Evolutionary conservation across 2,329 filamentous ascomycete species (phyloP), one percentile per base, ranked within the genome.

Genomic region (Purpureocillium takamizusanense): DNA sequence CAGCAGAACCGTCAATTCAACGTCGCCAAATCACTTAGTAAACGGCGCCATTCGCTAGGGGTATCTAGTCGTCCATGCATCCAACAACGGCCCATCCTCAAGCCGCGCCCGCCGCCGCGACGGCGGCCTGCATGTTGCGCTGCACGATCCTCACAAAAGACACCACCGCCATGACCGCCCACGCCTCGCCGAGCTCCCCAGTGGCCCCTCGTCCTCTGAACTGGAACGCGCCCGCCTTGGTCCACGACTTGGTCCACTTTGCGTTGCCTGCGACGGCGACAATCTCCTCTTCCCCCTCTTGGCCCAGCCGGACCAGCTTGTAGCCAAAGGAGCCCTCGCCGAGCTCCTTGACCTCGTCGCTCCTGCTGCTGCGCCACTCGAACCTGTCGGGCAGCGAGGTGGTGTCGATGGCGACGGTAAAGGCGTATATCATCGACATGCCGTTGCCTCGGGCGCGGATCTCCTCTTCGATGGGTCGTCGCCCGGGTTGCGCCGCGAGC

Each of bases 281-380:
- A 13, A 69, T 55, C 51, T 70, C 66, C 30, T 53, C 62, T 13
- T 55, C 52, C 14, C 35, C 28, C 21, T 25, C 6, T 10, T 25
- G 21, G 13, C 54, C 47, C 7, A 47, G 38, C 27, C 52, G 48
- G 16, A 46, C 41, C 2, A 70, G 55, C 51, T 68, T 39, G 14
- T 17, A 34, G 16, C 32, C 32, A 5, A 16, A 34, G 7, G 11
- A 13, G 8, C 14, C 25, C 7, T 55, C 48, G 17, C 51, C 54
- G 3, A 67, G 49, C 5, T 43, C 44, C 30, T 46, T 49, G 23
- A 68, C 52, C 30, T 59, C 63, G 4, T 43, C 42, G 31, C 60
- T 59, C 27, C 48, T 48, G 41, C 57, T 60, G 42, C 59, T 53
- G 3, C 65, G 60, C 67, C 67, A 70, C 52, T 69, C 60, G 44